Conservation (phyloP, 495 filamentous ascomycete genomes). For the Parmelia sp. region DNA sequence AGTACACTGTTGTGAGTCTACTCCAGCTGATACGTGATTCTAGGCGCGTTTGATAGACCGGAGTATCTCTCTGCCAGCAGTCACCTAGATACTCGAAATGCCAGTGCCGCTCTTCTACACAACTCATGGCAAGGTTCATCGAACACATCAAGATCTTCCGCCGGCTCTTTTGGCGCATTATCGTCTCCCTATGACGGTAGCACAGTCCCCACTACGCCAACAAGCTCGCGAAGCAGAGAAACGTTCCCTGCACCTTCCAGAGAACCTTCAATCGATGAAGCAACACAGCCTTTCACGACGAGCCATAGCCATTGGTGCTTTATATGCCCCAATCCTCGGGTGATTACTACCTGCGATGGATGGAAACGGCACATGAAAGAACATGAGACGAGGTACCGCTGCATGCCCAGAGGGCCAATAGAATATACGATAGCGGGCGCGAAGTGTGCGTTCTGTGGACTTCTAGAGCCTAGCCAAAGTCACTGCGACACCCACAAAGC, state of each 20-base stretch:
- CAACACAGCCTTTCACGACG: neutral
- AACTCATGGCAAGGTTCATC: neutral
- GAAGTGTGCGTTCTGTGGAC: neutral
- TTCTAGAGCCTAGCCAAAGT: neutral
- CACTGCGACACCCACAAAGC: neutral
- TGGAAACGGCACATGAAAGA: slow-evolving; percentile 19
- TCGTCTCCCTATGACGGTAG: neutral
- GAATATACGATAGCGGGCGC: neutral
- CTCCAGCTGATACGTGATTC: neutral
- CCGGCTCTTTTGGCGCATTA: neutral
- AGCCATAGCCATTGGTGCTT: slow-evolving; percentile 14
- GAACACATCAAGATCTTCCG: neutral
- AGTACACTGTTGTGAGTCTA: too few species aligned
- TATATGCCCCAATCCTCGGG: neutral
- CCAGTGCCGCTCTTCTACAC: neutral
- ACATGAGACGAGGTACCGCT: slow-evolving; percentile 7
- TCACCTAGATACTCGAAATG: neutral
- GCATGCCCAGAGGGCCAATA: neutral
- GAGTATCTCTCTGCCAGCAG: neutral
- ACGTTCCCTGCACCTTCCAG: neutral
- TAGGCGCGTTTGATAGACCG: neutral
- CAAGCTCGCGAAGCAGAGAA: neutral
- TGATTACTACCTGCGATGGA: slow-evolving; percentile 13
- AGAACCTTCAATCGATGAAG: neutral
- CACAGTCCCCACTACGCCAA: neutral